Evolutionary conservation across 2,329 filamentous ascomycete species (phyloP).

Genomic region (Fusarium secorum): DNA sequence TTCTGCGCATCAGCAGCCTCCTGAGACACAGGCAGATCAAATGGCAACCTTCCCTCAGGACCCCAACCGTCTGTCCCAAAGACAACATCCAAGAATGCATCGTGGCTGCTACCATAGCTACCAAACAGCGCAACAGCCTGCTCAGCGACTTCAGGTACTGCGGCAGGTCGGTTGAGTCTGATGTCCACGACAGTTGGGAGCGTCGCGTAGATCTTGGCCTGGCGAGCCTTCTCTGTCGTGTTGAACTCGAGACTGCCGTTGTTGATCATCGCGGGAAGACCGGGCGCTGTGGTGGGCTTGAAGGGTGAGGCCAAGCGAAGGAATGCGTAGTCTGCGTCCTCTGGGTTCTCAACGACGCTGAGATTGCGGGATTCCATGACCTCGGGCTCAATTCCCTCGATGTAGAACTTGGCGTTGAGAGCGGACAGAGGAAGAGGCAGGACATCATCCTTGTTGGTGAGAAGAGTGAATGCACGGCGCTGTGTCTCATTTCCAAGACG

Average conservation of each 20-base stretch:
- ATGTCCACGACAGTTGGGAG: conserved; percentile 55
- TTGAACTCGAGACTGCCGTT: conserved; percentile 53
- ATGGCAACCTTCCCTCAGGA: conserved; percentile 47
- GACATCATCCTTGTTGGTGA: conserved; percentile 36
- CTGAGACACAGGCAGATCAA: conserved; percentile 56
- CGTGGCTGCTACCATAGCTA: conserved; percentile 51
- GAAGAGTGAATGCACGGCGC: conserved; percentile 41
- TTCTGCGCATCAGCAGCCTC: conserved; percentile 49
- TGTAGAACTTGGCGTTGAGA: conserved; percentile 34
- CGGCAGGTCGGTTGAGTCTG: conserved; percentile 52
- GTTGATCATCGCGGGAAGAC: conserved; percentile 51
- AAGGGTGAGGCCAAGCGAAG: conserved; percentile 51
- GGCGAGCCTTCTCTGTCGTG: conserved; percentile 37
- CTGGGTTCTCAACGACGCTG: conserved; percentile 46
- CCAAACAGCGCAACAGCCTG: conserved; percentile 50
- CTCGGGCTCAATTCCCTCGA: conserved; percentile 29
- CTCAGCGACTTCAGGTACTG: conserved; percentile 52
- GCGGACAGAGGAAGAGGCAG: conserved; percentile 30
- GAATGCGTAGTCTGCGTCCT: conserved; percentile 53
- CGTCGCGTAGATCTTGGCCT: conserved; percentile 47
- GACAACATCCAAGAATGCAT: conserved; percentile 55
- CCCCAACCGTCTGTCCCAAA: conserved; percentile 45
- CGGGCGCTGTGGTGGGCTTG: conserved; percentile 44
- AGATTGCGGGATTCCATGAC: conserved; percentile 38
- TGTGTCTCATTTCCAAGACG: conserved; percentile 41